A percentile compares a stretch with the other conserved stretches of the same genome.
Conservation (phyloP, 805 yeast species). For the Blastobotrys chiropterorum region DNA sequence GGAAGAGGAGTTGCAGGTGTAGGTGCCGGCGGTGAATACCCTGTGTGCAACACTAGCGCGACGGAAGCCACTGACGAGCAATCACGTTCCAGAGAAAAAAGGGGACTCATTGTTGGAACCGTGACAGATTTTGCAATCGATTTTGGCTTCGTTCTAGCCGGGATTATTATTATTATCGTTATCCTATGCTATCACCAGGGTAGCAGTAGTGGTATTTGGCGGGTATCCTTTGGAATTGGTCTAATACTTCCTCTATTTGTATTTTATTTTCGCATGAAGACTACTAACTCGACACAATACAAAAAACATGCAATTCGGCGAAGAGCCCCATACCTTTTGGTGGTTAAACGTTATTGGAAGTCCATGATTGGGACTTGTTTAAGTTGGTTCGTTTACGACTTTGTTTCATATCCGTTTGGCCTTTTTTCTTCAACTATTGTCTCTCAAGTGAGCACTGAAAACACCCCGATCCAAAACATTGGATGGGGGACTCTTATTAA, state of each 20-base stretch:
- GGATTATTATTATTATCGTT: constrained; percentile 78
- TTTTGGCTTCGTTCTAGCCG: constrained; percentile 69
- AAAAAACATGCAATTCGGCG: constrained; percentile 58
- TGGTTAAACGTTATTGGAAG: constrained; percentile 78
- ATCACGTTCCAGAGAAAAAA: not conserved
- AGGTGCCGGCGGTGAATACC: constrained; percentile 86
- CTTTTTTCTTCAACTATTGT: constrained; percentile 71
- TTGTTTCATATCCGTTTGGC: constrained; percentile 80
- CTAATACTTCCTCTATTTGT: constrained; percentile 75
- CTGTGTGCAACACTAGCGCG: constrained; percentile 38
- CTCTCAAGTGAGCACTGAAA: constrained; percentile 49
- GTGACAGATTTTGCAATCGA: constrained; percentile 66
- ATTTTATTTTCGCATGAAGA: constrained; percentile 67
- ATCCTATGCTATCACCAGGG: constrained; percentile 30
- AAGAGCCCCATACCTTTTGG: constrained; percentile 56
- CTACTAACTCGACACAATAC: constrained; percentile 66
- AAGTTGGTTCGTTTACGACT: constrained; percentile 88
- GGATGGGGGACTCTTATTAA: constrained; percentile 90
- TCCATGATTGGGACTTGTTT: constrained; percentile 61
- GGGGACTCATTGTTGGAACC: not conserved
- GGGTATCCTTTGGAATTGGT: constrained; percentile 81
- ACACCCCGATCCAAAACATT: constrained; percentile 60
- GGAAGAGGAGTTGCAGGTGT: constrained; percentile 70
- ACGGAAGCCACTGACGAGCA: constrained; percentile 14
- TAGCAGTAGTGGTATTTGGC: constrained; percentile 52